A percentile compares a stretch with the other conserved stretches of the same genome.
These are phyloP conservation scores for Paratrimastix pyriformis DNA, from an alignment of 78 protist species.

Conservation along the genomic window DNA sequence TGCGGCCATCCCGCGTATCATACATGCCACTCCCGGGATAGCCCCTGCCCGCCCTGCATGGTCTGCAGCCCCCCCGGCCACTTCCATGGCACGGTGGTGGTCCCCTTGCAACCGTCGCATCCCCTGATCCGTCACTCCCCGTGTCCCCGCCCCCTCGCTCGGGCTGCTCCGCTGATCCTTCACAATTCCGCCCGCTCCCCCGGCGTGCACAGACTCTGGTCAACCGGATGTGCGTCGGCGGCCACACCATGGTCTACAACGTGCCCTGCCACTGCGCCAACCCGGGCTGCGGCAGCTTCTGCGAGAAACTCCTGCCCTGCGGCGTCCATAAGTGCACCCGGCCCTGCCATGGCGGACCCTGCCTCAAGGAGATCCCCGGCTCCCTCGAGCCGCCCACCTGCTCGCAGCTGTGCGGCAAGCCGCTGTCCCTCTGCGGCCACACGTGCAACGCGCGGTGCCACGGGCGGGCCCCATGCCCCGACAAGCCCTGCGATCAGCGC, in stretches of 20 bases:
- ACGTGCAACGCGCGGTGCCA: not conserved
- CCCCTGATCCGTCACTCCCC: too few species aligned
- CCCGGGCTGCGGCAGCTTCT: not conserved
- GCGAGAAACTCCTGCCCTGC: not conserved
- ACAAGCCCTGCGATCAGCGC: not conserved
- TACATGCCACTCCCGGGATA: slow-evolving; percentile 12
- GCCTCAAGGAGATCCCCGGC: not conserved
- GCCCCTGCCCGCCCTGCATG: slow-evolving; percentile 11
- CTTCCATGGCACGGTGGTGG: too few species aligned
- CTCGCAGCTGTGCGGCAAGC: not conserved
- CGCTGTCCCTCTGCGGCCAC: not conserved
- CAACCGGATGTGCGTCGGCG: not conserved
- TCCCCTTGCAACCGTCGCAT: too few species aligned
- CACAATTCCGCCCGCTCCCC: too few species aligned
- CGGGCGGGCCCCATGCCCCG: not conserved
- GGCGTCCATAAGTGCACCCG: not conserved
- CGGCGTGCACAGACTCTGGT: too few species aligned
- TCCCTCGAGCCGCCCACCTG: not conserved
- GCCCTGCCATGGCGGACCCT: not conserved
- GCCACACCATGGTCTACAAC: not conserved
- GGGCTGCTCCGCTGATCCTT: too few species aligned
- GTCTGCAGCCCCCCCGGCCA: too few species aligned
- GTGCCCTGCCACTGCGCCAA: not conserved
- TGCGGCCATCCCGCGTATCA: slow-evolving; percentile 23
- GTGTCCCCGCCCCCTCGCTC: too few species aligned